Evolutionary conservation across 257 asterid species (phyloP), one percentile per base, ranked within the genome.

Genomic region (Apocynum venetum): DNA sequence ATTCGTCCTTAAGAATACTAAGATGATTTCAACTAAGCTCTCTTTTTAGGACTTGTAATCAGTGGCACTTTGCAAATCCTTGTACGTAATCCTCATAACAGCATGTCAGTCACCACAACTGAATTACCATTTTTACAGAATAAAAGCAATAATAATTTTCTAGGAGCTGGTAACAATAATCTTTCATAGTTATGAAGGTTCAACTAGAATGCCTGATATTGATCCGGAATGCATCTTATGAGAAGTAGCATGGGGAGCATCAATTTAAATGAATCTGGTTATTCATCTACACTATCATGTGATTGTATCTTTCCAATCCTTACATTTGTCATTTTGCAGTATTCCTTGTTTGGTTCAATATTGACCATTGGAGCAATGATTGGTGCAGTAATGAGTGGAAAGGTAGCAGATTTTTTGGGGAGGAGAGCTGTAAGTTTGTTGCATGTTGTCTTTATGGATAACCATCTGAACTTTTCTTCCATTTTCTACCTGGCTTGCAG

Each of bases 291-390:
- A 19, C 9, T 75, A 41, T 44, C 52, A 46, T 56, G 72, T 57
- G 10, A 40, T 6, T 49, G 10, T 10, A 36, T 19, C 31, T 68
- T n/a, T 55, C 8, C 17, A 13, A 40, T 44, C 48, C 25, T 74
- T 77, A 12, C 1, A 69, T 76, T 71, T 66, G 74, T 71, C 31
- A 19, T 60, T 63, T 84, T 80, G 77, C 87, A 94, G 98, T 92
- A 89, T 73, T 92, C 97, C 43, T 78, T 91, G 85, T 94, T 94
- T 80, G 97, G 97, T 64, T 94, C 98, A 35, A 89, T 92, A 82
- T 86, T 88, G 73, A 91, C 96, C 15, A 84, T 94, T 69, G 98
- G 98, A 83, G 98, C 97, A 53, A 89, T 91, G 96, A 63, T 91
- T 77, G 97, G 97, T 73, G 98, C 97, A 52, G 47, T 92, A 44